These are phyloP conservation scores for Thymus quinquecostatus DNA, from an alignment of 257 asterid species.

Conservation along the genomic window DNA sequence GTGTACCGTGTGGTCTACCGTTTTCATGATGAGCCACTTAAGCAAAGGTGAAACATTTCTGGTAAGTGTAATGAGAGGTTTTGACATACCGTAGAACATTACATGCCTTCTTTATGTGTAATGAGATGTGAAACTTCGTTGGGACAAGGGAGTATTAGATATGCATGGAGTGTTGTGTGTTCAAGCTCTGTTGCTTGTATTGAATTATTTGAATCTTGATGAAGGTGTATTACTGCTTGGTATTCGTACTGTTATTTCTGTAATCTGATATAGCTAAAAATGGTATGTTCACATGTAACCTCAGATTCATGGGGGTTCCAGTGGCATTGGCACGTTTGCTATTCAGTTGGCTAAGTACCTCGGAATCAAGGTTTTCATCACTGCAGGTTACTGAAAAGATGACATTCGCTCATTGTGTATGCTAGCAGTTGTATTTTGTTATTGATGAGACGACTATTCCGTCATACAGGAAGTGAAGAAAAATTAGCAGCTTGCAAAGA, in stretches of 20 bases:
- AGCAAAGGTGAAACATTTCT: slow-evolving; percentile 78
- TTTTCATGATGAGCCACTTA: slow-evolving; percentile 84
- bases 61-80: slow-evolving; percentile 44
- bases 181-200: neutral
- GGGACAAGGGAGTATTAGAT: too few relatives aligned
- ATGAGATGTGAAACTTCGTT: too few relatives aligned
- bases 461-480: slow-evolving; percentile 78
- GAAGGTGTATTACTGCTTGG: neutral
- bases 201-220: neutral
- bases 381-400: slow-evolving; percentile 71
- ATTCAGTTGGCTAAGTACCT: slow-evolving; percentile 84
- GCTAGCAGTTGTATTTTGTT: slow-evolving; percentile 1
- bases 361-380: slow-evolving; percentile 77
- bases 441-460: neutral
- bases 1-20: slow-evolving; percentile 96
- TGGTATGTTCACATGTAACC: slow-evolving; percentile 24
- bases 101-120: neutral
- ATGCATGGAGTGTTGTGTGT: neutral
- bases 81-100: too few relatives aligned
- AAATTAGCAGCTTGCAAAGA: slow-evolving; percentile 89
- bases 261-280: slow-evolving; percentile 1
- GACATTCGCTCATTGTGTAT: slow-evolving; percentile 10
- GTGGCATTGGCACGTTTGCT: slow-evolving; percentile 98
- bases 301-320: slow-evolving; percentile 98
- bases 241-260: neutral